phyloP scores from a whole-genome alignment of 2,329 filamentous ascomycete species.

The Aspergillus alliaceus region DNA sequence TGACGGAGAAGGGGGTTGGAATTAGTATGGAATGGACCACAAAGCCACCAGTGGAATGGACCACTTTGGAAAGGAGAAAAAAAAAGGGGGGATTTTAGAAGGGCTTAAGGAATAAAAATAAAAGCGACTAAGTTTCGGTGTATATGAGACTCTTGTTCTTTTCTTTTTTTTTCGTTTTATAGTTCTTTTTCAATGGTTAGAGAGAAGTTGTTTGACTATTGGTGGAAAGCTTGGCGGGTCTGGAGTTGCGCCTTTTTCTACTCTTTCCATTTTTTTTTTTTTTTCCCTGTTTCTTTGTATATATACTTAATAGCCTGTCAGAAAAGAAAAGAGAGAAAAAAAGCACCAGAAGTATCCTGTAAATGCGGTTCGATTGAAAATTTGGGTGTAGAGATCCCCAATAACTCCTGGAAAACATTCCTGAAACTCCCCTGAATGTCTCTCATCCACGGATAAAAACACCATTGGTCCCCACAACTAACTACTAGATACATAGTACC shows the following conservation, averaged over 20 bases:
- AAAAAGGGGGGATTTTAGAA: constrained; percentile 5
- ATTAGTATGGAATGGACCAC: constrained; percentile 8
- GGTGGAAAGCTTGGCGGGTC: constrained; percentile 7
- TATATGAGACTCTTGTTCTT: background rate
- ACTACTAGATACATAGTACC: background rate
- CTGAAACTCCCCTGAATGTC: constrained; percentile 7
- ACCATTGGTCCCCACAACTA: background rate
- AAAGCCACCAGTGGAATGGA: constrained; percentile 14
- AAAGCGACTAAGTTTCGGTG: background rate
- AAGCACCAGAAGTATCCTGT: too few relatives aligned
- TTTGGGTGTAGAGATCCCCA: too few relatives aligned
- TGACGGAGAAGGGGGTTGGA: constrained; percentile 2
- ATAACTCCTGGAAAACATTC: background rate
- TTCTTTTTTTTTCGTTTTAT: background rate
- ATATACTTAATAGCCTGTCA: too few relatives aligned
- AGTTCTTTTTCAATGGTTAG: too few relatives aligned
- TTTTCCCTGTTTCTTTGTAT: background rate
- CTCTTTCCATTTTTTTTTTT: background rate
- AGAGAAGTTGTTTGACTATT: too few relatives aligned
- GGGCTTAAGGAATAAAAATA: constrained; percentile 6
- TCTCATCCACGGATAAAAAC: background rate
- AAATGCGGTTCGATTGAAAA: background rate
- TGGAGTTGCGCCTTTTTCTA: background rate
- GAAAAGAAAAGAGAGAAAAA: too few relatives aligned
- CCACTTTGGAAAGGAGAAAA: constrained; percentile 2